Evolutionary conservation across 345 rosid genomes (phyloP).

Genomic region (Leavenworthia alabamica): DNA sequence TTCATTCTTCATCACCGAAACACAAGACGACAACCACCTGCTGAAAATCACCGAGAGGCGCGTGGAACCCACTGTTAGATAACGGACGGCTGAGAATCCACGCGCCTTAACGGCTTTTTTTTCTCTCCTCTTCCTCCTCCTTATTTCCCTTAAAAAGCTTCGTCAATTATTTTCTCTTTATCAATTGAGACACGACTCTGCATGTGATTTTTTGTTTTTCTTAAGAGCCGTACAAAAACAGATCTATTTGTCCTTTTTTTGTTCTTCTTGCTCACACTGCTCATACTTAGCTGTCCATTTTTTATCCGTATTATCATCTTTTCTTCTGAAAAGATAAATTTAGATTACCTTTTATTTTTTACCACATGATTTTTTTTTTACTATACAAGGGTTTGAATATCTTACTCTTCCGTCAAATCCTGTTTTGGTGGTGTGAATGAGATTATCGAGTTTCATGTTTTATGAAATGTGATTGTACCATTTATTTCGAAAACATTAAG

Average conservation of each 20-base stretch:
- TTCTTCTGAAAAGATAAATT: neutral
- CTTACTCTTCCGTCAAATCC: too few species aligned
- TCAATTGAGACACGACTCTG: constrained; percentile 30
- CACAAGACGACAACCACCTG: neutral
- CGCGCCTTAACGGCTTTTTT: constrained; percentile 20
- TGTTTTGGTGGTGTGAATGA: neutral
- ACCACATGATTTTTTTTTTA: neutral
- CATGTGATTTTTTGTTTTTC: neutral
- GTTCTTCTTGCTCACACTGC: constrained; percentile 26
- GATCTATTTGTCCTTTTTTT: constrained; percentile 14
- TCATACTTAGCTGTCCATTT: constrained; percentile 22
- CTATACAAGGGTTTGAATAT: neutral
- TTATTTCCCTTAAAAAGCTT: neutral
- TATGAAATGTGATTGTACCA: too few species aligned
- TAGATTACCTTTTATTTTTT: neutral
- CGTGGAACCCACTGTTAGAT: constrained; percentile 26
- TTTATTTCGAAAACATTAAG: neutral
- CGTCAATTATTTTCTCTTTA: constrained; percentile 2
- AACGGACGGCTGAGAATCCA: constrained; percentile 29
- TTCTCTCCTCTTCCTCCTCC: too few species aligned
- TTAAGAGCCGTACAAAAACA: constrained; percentile 33
- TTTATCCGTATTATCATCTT: neutral
- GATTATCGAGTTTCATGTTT: neutral
- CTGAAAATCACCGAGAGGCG: constrained; percentile 19
- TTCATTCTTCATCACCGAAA: neutral